Evolutionary conservation across 1,139 yeast genomes (phyloP).

Genomic region (Taphrina betulina): DNA sequence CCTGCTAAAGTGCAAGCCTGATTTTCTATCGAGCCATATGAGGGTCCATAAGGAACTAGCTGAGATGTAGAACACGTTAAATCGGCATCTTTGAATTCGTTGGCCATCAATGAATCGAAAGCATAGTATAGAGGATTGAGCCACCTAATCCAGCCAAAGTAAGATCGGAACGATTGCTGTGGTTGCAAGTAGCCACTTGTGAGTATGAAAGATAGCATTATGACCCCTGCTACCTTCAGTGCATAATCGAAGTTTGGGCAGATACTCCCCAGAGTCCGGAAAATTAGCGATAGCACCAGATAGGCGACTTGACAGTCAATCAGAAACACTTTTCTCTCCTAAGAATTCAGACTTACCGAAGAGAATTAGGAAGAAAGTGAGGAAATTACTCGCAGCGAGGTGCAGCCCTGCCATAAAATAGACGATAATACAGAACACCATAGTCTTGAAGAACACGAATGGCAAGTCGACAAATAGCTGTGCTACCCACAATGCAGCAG

Average conservation of each 20-base stretch:
- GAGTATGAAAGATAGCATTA: constrained; percentile 61
- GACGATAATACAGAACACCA: constrained; percentile 59
- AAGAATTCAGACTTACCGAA: too few species aligned
- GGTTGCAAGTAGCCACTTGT: constrained; percentile 76
- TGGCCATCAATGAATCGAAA: constrained; percentile 66
- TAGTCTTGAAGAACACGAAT: constrained; percentile 54
- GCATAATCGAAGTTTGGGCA: constrained; percentile 63
- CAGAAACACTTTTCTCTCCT: too few species aligned
- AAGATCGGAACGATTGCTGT: constrained; percentile 54
- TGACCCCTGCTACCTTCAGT: constrained; percentile 67
- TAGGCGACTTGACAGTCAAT: too few species aligned
- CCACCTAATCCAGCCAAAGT: constrained; percentile 88
- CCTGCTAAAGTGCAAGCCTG: constrained; percentile 53
- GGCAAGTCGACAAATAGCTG: constrained; percentile 69
- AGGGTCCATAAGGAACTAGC: constrained; percentile 56
- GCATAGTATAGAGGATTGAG: constrained; percentile 67
- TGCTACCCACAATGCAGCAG: constrained; percentile 73
- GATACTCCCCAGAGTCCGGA: constrained; percentile 67
- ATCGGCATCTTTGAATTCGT: constrained; percentile 54
- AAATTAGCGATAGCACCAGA: constrained; percentile 59
- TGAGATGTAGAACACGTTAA: constrained; percentile 47
- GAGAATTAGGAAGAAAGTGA: constrained; percentile 60
- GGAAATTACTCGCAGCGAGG: constrained; percentile 65
- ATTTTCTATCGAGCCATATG: constrained; percentile 45
- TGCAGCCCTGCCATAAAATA: constrained; percentile 70